phyloP scores from a whole-genome alignment of 1,284 basidiomycete species.

The Uromyces viciae-fabae region DNA sequence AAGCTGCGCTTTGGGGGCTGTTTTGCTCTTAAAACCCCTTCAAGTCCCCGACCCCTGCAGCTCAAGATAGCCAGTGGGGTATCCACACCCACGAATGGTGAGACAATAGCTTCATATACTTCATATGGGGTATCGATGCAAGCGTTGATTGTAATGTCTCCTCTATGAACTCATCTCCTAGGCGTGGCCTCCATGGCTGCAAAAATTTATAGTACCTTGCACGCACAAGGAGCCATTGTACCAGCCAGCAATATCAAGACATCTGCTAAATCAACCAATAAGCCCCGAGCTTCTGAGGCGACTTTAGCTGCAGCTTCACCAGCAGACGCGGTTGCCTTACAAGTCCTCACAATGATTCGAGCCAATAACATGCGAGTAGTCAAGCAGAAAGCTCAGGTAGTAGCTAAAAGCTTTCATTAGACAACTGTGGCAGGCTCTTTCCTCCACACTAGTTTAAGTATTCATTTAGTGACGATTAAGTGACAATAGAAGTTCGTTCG shows the following conservation, averaged over 20 bases:
- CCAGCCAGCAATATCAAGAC: not conserved
- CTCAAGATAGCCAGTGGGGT: not conserved
- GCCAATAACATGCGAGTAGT: not conserved
- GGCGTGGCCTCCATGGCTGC: conserved; percentile 8
- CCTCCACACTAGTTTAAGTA: too few species aligned
- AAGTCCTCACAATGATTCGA: not conserved
- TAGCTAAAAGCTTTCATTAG: too few species aligned
- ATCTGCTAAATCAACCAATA: not conserved
- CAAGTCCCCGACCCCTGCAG: not conserved
- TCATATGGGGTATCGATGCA: too few species aligned
- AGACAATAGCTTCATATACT: not conserved
- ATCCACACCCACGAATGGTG: not conserved
- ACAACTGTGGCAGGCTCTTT: too few species aligned
- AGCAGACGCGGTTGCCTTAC: not conserved
- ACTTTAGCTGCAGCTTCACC: not conserved
- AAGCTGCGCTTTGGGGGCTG: conserved; percentile 36
- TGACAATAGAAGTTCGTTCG: too few species aligned
- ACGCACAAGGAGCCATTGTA: not conserved
- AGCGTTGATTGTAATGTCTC: not conserved
- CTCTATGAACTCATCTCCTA: not conserved
- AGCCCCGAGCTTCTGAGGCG: not conserved
- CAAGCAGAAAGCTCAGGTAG: not conserved
- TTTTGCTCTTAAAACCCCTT: conserved; percentile 23
- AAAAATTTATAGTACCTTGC: not conserved
- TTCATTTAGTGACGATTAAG: too few species aligned